phyloP scores from a whole-genome alignment of 345 rosid genomes.

The Ceriops zippeliana region DNA sequence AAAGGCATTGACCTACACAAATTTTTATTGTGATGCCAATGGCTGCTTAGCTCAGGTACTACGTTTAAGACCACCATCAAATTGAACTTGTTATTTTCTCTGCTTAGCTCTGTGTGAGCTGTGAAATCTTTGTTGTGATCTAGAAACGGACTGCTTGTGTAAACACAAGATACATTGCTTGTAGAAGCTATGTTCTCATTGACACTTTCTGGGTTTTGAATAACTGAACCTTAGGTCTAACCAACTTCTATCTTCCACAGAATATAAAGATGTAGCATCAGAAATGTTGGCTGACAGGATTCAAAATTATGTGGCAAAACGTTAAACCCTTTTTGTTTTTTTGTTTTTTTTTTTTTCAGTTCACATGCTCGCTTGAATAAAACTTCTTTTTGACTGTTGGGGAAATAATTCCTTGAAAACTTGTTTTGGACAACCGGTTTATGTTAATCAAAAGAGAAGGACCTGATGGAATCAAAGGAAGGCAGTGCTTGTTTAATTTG shows the following conservation, averaged over 20 bases:
- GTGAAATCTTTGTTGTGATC: slow-evolving; percentile 19
- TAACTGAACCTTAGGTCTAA: slow-evolving; percentile 35
- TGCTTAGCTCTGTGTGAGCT: slow-evolving; percentile 15
- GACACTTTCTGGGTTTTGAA: slow-evolving; percentile 37
- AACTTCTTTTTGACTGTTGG: neutral
- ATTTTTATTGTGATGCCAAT: slow-evolving; percentile 4
- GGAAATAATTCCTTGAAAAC: too few species aligned
- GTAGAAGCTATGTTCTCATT: slow-evolving; percentile 21
- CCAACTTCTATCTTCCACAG: slow-evolving; percentile 1
- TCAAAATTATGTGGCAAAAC: neutral
- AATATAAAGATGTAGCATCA: neutral
- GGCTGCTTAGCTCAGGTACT: too few species aligned
- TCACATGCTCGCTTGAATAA: neutral
- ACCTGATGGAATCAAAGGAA: too few species aligned
- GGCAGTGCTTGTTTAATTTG: too few species aligned
- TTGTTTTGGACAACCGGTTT: too few species aligned
- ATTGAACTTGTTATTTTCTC: too few species aligned
- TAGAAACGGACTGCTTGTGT: slow-evolving; percentile 12
- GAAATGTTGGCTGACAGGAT: neutral
- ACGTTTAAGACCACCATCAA: too few species aligned
- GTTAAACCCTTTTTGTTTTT: neutral
- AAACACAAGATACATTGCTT: slow-evolving; percentile 17
- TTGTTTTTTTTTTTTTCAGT: too few species aligned
- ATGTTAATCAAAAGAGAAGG: too few species aligned
- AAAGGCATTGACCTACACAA: slow-evolving; percentile 25